phyloP scores from a whole-genome alignment of 345 rosid genomes.

The Atalantia buxifolia region DNA sequence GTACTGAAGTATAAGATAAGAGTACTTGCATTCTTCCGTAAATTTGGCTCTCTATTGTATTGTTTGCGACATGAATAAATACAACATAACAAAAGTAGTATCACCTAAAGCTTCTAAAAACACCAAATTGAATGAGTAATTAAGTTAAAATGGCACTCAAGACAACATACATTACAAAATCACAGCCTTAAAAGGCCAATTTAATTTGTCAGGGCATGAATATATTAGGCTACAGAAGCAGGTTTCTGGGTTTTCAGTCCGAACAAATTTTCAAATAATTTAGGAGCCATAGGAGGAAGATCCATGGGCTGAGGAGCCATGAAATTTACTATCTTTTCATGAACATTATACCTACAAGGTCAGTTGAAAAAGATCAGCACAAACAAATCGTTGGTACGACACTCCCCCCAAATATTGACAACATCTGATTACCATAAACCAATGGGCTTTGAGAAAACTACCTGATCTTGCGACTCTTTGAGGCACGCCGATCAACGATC shows the following conservation, averaged over 20 bases:
- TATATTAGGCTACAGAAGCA: conserved; percentile 17
- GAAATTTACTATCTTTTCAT: conserved; percentile 80
- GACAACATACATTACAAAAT: not conserved
- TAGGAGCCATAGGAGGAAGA: conserved; percentile 67
- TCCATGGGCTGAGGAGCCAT: conserved; percentile 67
- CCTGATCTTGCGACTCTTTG: conserved; percentile 92
- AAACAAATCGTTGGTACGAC: not conserved
- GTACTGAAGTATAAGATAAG: not conserved
- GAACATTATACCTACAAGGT: conserved; percentile 61
- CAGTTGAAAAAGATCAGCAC: not conserved
- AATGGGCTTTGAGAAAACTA: conserved; percentile 5
- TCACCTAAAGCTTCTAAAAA: not conserved
- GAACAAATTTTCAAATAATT: conserved; percentile 71
- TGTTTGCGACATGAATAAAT: not conserved
- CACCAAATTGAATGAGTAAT: not conserved
- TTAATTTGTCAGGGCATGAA: not conserved
- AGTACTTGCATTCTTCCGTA: not conserved
- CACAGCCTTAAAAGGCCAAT: not conserved
- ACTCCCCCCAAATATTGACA: not conserved
- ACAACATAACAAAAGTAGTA: no score
- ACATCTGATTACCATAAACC: not conserved
- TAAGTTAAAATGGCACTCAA: not conserved
- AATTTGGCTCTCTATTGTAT: not conserved
- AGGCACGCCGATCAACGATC: conserved; percentile 80
- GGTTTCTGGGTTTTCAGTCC: conserved; percentile 51